phyloP scores from a whole-genome alignment of 2,329 filamentous ascomycete species.

The Talaromyces pinophilus region DNA sequence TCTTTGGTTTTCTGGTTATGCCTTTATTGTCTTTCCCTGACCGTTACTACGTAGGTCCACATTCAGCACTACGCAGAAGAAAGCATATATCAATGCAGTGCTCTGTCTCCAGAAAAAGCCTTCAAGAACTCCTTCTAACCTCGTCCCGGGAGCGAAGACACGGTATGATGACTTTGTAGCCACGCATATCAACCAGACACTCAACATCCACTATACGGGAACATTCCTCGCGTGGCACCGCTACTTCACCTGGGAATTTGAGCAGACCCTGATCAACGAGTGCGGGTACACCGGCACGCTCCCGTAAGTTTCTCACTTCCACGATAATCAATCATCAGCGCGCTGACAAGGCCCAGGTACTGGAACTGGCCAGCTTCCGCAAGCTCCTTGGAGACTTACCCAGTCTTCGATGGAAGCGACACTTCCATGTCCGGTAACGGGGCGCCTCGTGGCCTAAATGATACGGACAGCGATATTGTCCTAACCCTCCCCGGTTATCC shows the following conservation, averaged over 20 bases:
- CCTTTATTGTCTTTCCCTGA: background rate
- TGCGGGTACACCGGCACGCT: slow-evolving; percentile 43
- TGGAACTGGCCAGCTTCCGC: slow-evolving; percentile 51
- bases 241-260: slow-evolving; percentile 36
- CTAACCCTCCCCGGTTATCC: background rate
- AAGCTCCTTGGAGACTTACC: slow-evolving; percentile 41
- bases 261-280: slow-evolving; percentile 36
- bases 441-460: slow-evolving; percentile 33
- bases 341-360: slow-evolving; percentile 34
- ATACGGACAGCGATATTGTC: background rate
- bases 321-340: background rate
- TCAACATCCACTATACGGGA: slow-evolving; percentile 45
- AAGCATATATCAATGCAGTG: slow-evolving; percentile 50
- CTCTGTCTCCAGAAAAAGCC: slow-evolving; percentile 48
- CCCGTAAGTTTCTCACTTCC: slow-evolving; percentile 27
- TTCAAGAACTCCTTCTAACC: slow-evolving; percentile 35
- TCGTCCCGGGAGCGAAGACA: slow-evolving; percentile 47
- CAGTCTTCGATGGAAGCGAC: slow-evolving; percentile 54
- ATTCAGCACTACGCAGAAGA: slow-evolving; percentile 38
- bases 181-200: slow-evolving; percentile 52
- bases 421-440: slow-evolving; percentile 50
- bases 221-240: slow-evolving; percentile 41
- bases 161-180: slow-evolving; percentile 57
- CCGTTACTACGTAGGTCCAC: slow-evolving; percentile 11
- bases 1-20: background rate